Base-by-base conservation (phyloP, 345 rosid genomes). In the Salix exigua region DNA sequence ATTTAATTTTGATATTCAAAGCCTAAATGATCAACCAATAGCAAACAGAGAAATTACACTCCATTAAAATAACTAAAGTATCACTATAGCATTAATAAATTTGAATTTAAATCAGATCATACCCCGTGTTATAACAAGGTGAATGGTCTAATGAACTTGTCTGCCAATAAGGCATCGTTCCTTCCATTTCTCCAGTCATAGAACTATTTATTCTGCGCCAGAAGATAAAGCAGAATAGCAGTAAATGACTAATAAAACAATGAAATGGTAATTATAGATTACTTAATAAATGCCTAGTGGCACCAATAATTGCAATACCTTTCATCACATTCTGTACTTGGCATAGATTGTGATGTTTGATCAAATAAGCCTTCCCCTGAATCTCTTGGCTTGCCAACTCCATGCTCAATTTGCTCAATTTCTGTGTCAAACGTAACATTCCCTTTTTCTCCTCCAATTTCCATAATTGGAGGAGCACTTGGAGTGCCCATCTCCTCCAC, bases 391-490 rank as follows among this genome's bases (percentile, higher is more conserved):
- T 77, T 58, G 76, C 73, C 76, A 70, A 76, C 53, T 31, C 75
- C 85, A 75, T 77, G 76, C 21, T 40, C 86, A 23, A 69, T 75
- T 61, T 81, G 81, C 62, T 85, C 83, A 51, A 28, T 26, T 50
- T 88, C 88, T 8, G 71, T 70, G 72, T 88, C 93, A 65, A 82
- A 75, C 23, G 66, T 83, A 78, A 82, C 76, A 70, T 70, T 76
- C 60, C 81, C 78, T 53, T 70, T 88, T 75, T 90, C 91, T 55
- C 83, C 74, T 69, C 82, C 89, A 64, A 21, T 85, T 75, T 86
- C 94, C 85, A 85, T 67, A 30, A 93, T 89, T 65, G 97, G 98
- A 67, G 97, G 98, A 53, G 99, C 99, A 74, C 98, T 96, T 53
- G 98, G 97, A 37, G 98, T 96, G 42, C 99, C 92, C 51, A 91